Evolutionary conservation across 768 basidiomycete species (phyloP).

Genomic region (Dictyophora rubrovolvata): DNA sequence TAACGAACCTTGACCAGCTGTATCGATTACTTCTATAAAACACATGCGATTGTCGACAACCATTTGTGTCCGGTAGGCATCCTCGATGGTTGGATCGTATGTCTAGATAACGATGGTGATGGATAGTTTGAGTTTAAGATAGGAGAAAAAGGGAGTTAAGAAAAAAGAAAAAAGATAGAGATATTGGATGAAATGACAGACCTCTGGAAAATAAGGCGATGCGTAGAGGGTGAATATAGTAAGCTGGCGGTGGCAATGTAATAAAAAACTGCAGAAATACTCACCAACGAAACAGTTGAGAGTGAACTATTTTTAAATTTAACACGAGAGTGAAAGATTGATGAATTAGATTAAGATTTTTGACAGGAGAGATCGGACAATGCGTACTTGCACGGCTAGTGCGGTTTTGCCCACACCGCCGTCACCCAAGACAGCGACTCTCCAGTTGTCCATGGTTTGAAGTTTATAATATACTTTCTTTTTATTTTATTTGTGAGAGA

Average conservation of each 20-base stretch:
- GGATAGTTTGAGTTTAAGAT: conserved; percentile 12
- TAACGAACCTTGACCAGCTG: conserved; percentile 85
- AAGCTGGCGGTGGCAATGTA: neutral
- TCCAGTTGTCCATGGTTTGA: conserved; percentile 77
- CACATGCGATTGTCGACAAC: conserved; percentile 93
- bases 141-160: conserved; percentile 3
- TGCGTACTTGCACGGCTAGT: conserved; percentile 81
- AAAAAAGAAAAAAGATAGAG: no score
- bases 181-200: conserved; percentile 19
- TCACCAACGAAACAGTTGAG: conserved; percentile 92
- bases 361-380: neutral
- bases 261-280: conserved; percentile 21
- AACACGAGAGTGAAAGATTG: no score
- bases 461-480: neutral
- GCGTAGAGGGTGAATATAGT: no score
- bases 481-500: no score
- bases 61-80: conserved; percentile 91
- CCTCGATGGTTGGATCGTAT: conserved; percentile 98
- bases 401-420: conserved; percentile 98
- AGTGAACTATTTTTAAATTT: conserved; percentile 86
- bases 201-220: conserved; percentile 38
- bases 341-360: no score
- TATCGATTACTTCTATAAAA: conserved; percentile 94
- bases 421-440: conserved; percentile 92
- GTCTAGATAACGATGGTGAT: conserved; percentile 38